A percentile compares a stretch with the other conserved stretches of the same genome.
Conservation (phyloP, 169 alveolate genomes). For the Plasmodium vivax region DNA sequence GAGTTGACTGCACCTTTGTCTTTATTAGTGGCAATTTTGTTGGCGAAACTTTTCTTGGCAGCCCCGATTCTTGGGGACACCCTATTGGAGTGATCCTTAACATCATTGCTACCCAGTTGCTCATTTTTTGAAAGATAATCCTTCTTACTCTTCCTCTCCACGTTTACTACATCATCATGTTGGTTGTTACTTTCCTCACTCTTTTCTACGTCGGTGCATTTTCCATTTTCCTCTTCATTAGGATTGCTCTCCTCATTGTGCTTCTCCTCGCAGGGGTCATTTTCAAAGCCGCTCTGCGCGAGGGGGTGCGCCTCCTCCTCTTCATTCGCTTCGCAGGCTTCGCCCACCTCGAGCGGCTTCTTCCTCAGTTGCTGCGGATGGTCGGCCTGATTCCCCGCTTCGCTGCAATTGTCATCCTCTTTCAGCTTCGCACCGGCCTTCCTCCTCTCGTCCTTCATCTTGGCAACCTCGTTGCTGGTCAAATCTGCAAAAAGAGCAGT, state of each 20-base stretch:
- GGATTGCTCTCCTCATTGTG: neutral
- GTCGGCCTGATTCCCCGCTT: neutral
- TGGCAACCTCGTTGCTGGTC: neutral
- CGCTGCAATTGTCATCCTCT: slow-evolving; percentile 11
- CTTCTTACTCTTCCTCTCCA: slow-evolving; percentile 30
- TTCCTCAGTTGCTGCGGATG: neutral
- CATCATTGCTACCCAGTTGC: neutral
- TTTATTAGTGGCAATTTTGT: neutral
- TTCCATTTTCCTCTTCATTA: neutral
- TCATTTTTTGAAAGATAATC: neutral
- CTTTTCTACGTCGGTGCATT: neutral
- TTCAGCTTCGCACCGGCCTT: neutral
- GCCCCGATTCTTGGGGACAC: neutral
- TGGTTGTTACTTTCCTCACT: neutral
- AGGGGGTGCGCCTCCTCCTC: neutral
- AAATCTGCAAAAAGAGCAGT: neutral
- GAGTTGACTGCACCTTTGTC: slow-evolving; percentile 14
- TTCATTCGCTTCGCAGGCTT: neutral
- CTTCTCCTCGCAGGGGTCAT: neutral
- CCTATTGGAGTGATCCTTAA: slow-evolving; percentile 11
- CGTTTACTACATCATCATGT: slow-evolving; percentile 5
- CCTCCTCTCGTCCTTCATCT: neutral
- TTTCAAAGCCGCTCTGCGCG: neutral
- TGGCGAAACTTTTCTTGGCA: neutral
- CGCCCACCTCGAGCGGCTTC: neutral